Percentiles rank a stretch among this genome's conserved stretches.
Evolutionary conservation across 768 basidiomycete genomes (phyloP).

Genomic region (Leccinum rimulosum): DNA sequence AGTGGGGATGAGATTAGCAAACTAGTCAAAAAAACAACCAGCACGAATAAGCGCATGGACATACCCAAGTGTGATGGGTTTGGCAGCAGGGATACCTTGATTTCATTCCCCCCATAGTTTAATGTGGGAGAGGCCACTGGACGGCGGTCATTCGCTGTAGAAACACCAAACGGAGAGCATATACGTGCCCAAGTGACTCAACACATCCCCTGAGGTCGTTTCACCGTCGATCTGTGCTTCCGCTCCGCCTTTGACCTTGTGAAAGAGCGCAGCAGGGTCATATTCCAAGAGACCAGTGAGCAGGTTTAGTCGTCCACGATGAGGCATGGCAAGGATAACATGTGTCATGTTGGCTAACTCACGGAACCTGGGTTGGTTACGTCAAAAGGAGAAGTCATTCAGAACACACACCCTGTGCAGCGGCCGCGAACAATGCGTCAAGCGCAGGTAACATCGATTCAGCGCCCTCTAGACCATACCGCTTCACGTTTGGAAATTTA

Average conservation of each 20-base stretch:
- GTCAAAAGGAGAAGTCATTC: neutral
- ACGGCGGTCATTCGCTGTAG: neutral
- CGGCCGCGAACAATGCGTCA: slow-evolving; percentile 68
- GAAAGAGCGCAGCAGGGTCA: slow-evolving; percentile 68
- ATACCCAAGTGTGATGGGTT: slow-evolving; percentile 76
- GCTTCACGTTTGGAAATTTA: slow-evolving; percentile 87
- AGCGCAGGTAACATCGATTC: slow-evolving; percentile 93
- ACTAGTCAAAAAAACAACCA: too few relatives aligned
- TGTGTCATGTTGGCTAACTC: slow-evolving; percentile 60
- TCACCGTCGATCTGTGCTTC: slow-evolving; percentile 62
- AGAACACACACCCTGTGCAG: slow-evolving; percentile 49
- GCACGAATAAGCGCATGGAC: slow-evolving; percentile 4
- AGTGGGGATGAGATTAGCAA: neutral
- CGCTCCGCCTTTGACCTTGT: slow-evolving; percentile 81
- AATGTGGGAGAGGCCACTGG: slow-evolving; percentile 65
- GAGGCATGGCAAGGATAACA: slow-evolving; percentile 82
- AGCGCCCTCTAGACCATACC: slow-evolving; percentile 88
- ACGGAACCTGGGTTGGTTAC: neutral
- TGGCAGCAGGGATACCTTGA: slow-evolving; percentile 77
- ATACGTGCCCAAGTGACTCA: slow-evolving; percentile 73
- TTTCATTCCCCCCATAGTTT: slow-evolving; percentile 43
- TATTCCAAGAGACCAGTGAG: slow-evolving; percentile 74
- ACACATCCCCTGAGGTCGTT: slow-evolving; percentile 76
- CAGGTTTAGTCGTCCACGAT: slow-evolving; percentile 83
- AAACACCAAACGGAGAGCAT: slow-evolving; percentile 1